phyloP scores from a whole-genome alignment of 1,139 yeast species.

The Taiozyma sp. region DNA sequence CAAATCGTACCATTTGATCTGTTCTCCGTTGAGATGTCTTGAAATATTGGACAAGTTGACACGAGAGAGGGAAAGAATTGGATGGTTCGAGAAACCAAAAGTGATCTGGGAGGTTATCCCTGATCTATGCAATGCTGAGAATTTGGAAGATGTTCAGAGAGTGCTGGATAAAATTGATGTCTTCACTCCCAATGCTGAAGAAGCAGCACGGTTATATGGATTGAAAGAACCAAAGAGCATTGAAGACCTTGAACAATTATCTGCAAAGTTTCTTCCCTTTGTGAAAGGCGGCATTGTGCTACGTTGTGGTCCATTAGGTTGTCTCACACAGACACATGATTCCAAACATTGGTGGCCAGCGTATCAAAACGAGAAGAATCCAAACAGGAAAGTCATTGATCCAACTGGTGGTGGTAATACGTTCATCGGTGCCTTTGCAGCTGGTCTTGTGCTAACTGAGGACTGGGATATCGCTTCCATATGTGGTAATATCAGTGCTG shows the following conservation, averaged over 20 bases:
- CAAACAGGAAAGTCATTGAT: conserved; percentile 51
- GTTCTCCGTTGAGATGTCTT: conserved; percentile 60
- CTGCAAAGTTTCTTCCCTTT: conserved; percentile 36
- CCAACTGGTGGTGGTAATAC: conserved; percentile 96
- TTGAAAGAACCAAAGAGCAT: conserved; percentile 36
- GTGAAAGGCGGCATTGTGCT: conserved; percentile 52
- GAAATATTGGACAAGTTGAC: conserved; percentile 38
- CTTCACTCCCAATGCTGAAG: conserved; percentile 81
- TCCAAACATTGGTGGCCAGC: conserved; percentile 55
- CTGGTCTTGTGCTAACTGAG: conserved; percentile 47
- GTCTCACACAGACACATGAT: conserved; percentile 33
- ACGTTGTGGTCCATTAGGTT: conserved; percentile 71
- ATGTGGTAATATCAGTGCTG: conserved; percentile 76
- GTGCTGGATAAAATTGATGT: conserved; percentile 49
- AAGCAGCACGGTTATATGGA: conserved; percentile 61
- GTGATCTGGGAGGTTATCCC: conserved; percentile 89
- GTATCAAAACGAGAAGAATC: conserved; percentile 43
- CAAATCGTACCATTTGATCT: conserved; percentile 63
- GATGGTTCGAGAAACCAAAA: conserved; percentile 27
- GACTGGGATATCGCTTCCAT: conserved; percentile 56
- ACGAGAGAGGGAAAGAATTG: conserved; percentile 7
- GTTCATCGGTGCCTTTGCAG: conserved; percentile 75
- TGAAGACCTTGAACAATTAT: conserved; percentile 38
- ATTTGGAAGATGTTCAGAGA: conserved; percentile 35
- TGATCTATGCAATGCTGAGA: conserved; percentile 55